A percentile compares a stretch with the other conserved stretches of the same genome.
These are phyloP conservation scores for Hemisphaericaspora subhashii DNA, from an alignment of 1,139 yeast genomes.

Conservation along the genomic window DNA sequence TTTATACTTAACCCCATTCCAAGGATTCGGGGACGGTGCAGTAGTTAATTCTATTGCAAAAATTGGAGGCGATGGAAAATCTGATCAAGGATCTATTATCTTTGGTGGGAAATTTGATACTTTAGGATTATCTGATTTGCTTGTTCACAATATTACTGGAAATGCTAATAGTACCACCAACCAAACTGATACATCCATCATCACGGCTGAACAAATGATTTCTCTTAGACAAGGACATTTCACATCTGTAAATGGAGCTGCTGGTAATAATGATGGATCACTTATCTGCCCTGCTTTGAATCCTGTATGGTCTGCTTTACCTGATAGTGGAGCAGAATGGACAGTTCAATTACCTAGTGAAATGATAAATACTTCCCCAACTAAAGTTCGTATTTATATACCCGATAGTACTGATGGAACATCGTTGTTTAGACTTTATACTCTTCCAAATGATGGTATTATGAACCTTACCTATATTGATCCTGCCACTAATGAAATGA, in stretches of 20 bases:
- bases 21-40: conserved; percentile 71
- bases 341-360: conserved; percentile 58
- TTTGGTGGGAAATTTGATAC: conserved; percentile 79
- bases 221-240: conserved; percentile 65
- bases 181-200: conserved; percentile 33
- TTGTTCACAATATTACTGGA: conserved; percentile 31
- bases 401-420: conserved; percentile 51
- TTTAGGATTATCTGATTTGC: conserved; percentile 54
- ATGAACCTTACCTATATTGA: conserved; percentile 89
- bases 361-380: conserved; percentile 57
- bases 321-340: conserved; percentile 65
- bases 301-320: conserved; percentile 59
- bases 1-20: conserved; percentile 60
- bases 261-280: conserved; percentile 35
- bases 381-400: conserved; percentile 72
- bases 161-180: conserved; percentile 27
- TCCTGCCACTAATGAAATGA: conserved; percentile 57
- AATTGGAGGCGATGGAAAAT: conserved; percentile 37
- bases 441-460: conserved; percentile 82
- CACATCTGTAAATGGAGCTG: conserved; percentile 50
- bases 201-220: conserved; percentile 65
- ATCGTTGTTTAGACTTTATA: conserved; percentile 66
- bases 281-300: conserved; percentile 58
- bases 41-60: conserved; percentile 64
- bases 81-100: conserved; percentile 47